Evolutionary conservation across 129 eudicot species (phyloP).

Genomic region (Saussurea involucrata): DNA sequence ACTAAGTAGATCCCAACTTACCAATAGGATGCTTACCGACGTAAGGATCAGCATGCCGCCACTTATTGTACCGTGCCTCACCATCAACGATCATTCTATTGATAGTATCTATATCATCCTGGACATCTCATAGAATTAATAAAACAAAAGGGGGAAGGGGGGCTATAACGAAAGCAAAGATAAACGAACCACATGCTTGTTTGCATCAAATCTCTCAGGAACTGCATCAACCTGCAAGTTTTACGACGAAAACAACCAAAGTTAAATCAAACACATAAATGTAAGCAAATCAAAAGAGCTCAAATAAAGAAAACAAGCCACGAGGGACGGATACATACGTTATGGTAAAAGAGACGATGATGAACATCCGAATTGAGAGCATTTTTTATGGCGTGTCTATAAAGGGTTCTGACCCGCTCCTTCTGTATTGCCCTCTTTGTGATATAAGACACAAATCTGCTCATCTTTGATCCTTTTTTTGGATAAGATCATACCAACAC

Average conservation of each 20-base stretch:
- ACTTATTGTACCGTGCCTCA: slow-evolving; percentile 66
- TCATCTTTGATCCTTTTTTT: slow-evolving; percentile 36
- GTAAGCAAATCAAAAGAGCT: neutral
- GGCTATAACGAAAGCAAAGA: neutral
- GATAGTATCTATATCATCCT: slow-evolving; percentile 83
- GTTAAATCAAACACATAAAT: neutral
- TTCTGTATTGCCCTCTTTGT: slow-evolving; percentile 79
- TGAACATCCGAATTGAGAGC: slow-evolving; percentile 96
- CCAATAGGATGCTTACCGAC: slow-evolving; percentile 46
- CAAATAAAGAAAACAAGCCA: slow-evolving; percentile 24
- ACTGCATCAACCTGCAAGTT: slow-evolving; percentile 71
- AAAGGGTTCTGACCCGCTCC: slow-evolving; percentile 76
- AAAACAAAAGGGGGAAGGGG: neutral
- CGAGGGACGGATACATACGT: slow-evolving; percentile 48
- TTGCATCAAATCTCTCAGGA: slow-evolving; percentile 75
- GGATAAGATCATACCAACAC: neutral
- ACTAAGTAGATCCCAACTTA: neutral
- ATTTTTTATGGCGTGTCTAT: slow-evolving; percentile 74
- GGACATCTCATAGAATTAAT: slow-evolving; percentile 9
- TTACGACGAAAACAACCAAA: neutral
- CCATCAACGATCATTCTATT: slow-evolving; percentile 88
- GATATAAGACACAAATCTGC: slow-evolving; percentile 52
- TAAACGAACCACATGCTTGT: slow-evolving; percentile 61
- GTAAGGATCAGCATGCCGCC: slow-evolving; percentile 96
- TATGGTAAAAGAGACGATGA: slow-evolving; percentile 83